Percentiles rank a stretch among this genome's conserved stretches.
These are phyloP conservation scores for Quercus suber DNA, from an alignment of 306 rosid genomes.

Conservation along the genomic window DNA sequence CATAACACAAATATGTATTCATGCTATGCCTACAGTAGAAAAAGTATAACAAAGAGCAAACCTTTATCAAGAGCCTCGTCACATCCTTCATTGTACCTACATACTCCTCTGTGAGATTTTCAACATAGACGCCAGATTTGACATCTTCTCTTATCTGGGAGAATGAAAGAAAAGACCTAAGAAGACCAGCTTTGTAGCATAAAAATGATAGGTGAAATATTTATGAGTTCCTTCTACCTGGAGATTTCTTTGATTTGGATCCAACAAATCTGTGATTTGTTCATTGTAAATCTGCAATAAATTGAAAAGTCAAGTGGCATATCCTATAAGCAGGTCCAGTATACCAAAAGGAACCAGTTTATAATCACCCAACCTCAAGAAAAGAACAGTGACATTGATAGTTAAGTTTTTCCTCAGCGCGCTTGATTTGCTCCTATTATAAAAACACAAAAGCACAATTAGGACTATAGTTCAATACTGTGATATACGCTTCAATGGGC, in stretches of 20 bases:
- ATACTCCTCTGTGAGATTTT: conserved; percentile 83
- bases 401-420: conserved; percentile 75
- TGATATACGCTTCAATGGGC: conserved; percentile 7
- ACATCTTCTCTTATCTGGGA: conserved; percentile 96
- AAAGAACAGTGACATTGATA: conserved; percentile 93
- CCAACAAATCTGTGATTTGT: conserved; percentile 91
- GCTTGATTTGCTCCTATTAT: conserved; percentile 85
- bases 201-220: conserved; percentile 14
- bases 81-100: conserved; percentile 73
- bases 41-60: conserved; percentile 26
- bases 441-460: conserved; percentile 20
- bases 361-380: conserved; percentile 64
- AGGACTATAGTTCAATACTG: not conserved
- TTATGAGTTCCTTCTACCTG: conserved; percentile 46
- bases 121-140: conserved; percentile 97
- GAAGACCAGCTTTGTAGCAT: conserved; percentile 10
- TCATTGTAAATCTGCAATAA: conserved; percentile 91
- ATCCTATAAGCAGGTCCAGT: conserved; percentile 1
- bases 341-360: conserved; percentile 17
- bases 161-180: conserved; percentile 6
- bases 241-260: conserved; percentile 80
- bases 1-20: conserved; percentile 5
- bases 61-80: conserved; percentile 77
- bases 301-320: conserved; percentile 17
- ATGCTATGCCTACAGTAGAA: conserved; percentile 7